Evolutionary conservation across 139 green algal species (phyloP).

Genomic region (Picocystis salinarum): DNA sequence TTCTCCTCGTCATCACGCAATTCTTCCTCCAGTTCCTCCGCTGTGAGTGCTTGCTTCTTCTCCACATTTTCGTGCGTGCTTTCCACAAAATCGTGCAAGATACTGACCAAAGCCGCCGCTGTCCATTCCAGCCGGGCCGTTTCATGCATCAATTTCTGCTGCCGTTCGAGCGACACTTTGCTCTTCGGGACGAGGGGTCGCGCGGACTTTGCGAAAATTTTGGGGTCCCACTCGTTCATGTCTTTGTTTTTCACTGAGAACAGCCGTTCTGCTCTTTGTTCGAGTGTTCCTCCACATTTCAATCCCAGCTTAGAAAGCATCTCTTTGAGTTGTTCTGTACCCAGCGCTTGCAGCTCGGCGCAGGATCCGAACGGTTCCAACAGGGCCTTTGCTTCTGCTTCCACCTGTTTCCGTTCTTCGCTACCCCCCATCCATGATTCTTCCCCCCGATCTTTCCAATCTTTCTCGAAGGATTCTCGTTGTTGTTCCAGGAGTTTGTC

Average conservation of each 20-base stretch:
- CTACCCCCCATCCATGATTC: no score
- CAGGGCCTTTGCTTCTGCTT: no score
- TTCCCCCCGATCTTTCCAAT: constrained; percentile 46
- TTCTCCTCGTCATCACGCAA: constrained; percentile 35
- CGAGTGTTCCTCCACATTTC: constrained; percentile 75
- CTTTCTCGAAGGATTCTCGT: constrained; percentile 40
- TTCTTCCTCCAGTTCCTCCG: constrained; percentile 18
- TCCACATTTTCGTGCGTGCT: constrained; percentile 69
- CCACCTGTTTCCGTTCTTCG: no score
- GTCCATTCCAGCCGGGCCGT: constrained; percentile 25
- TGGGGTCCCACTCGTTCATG: neutral
- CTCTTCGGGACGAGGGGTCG: neutral
- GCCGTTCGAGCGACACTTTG: neutral
- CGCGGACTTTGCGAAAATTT: constrained; percentile 5
- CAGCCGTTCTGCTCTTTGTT: constrained; percentile 68
- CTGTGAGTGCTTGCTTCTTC: constrained; percentile 61
- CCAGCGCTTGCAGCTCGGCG: no score
- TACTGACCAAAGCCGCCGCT: constrained; percentile 18
- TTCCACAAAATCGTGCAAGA: constrained; percentile 37
- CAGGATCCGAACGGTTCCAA: no score
- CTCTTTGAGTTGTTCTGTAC: constrained; percentile 42
- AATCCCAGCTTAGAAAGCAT: constrained; percentile 59
- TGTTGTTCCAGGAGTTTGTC: no score
- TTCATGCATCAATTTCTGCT: neutral
- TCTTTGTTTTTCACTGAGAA: constrained; percentile 21